A percentile compares a stretch with the other conserved stretches of the same genome.
phyloP scores from a whole-genome alignment of 2,329 filamentous ascomycete genomes.

The Pyricularia pennisetigena region DNA sequence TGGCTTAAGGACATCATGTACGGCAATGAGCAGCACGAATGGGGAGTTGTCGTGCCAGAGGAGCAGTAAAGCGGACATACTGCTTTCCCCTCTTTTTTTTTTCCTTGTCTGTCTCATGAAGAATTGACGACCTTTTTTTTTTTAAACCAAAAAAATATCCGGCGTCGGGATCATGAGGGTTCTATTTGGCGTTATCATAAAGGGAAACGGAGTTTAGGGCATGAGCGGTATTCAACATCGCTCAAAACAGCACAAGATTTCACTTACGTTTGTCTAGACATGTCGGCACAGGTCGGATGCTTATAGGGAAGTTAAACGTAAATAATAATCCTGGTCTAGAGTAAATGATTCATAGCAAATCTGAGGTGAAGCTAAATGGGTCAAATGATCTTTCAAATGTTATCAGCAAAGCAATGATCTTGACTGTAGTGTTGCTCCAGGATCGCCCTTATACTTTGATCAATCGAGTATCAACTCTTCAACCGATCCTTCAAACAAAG shows the following conservation, averaged over 20 bases:
- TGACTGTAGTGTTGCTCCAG: neutral
- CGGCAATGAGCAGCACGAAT: conserved; percentile 56
- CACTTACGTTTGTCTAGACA: neutral
- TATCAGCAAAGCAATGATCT: neutral
- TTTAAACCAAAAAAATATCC: neutral
- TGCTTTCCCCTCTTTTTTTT: neutral
- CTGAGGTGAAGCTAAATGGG: neutral
- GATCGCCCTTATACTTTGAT: neutral
- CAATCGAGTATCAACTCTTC: neutral
- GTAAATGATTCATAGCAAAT: neutral
- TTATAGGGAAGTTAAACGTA: neutral
- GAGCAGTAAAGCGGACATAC: conserved; percentile 19
- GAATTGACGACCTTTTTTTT: neutral
- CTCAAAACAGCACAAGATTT: neutral
- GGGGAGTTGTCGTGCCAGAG: conserved; percentile 60
- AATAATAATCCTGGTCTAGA: neutral
- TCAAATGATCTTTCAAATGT: neutral
- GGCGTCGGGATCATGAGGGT: neutral
- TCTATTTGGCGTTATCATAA: neutral
- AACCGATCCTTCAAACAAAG: neutral
- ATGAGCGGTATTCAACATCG: neutral
- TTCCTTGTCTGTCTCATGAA: neutral
- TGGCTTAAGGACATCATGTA: conserved; percentile 69
- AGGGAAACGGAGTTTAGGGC: neutral
- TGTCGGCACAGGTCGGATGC: neutral